phyloP scores from a whole-genome alignment of 768 basidiomycete genomes.

The Hygrocybe punicea region DNA sequence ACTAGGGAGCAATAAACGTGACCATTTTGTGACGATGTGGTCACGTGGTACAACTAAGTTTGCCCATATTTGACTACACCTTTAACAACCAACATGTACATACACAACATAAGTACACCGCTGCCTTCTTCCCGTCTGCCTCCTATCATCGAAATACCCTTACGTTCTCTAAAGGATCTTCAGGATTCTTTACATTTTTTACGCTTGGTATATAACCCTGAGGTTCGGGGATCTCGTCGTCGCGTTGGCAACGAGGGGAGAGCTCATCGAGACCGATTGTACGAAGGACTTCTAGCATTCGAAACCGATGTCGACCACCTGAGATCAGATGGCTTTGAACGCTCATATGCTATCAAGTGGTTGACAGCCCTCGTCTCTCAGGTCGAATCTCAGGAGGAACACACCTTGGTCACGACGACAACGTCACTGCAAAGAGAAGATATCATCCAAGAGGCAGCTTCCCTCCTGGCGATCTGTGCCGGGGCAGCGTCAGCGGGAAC shows the following conservation, averaged over 20 bases:
- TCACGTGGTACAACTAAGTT: neutral
- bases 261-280: neutral
- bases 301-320: constrained; percentile 28
- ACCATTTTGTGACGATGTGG: no score
- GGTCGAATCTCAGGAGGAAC: constrained; percentile 16
- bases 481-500: constrained; percentile 62
- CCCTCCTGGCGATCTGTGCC: constrained; percentile 61
- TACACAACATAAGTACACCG: constrained; percentile 34
- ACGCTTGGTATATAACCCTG: constrained; percentile 54
- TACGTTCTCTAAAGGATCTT: constrained; percentile 34
- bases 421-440: constrained; percentile 26
- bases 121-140: constrained; percentile 56
- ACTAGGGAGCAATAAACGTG: no score
- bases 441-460: constrained; percentile 53
- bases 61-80: neutral
- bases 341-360: constrained; percentile 68
- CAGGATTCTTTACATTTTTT: constrained; percentile 49
- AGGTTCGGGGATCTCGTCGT: constrained; percentile 57
- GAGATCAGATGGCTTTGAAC: constrained; percentile 64
- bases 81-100: neutral
- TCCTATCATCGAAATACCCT: constrained; percentile 44
- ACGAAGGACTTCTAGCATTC: neutral
- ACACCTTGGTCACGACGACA: neutral
- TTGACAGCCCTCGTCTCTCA: constrained; percentile 59
- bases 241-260: neutral